Evolutionary conservation across 257 asterid species (phyloP), one percentile per base, ranked within the genome.

Genomic region (Galeopsis tetrahit): DNA sequence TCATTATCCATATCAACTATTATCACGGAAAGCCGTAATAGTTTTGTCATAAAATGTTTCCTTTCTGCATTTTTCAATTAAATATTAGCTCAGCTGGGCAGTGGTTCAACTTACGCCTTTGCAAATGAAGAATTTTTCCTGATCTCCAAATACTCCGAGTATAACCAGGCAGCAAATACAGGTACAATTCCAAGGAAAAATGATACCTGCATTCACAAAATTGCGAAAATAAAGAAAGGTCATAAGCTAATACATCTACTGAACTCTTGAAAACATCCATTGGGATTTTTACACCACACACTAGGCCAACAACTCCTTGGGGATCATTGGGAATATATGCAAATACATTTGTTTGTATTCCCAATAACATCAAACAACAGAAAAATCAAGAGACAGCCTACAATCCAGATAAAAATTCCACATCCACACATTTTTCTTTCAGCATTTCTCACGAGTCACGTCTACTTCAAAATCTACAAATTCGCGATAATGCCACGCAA

Each of bases 121-220:
- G 44, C 48, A 17, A 79, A 46, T 9, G 83, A 70, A 2, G 81
- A 75, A 64, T 66, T 79, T 66, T 85, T 91, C 83, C 81, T 76
- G 82, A 73, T 81, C 82, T 91, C 96, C 88, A 93, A 75, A 76
- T 81, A 87, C 77, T 91, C 97, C 7, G 97, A 79, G 78, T 80
- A 91, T 34, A 91, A 56, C 98, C 97, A 93, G 66, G 93, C 96
- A 39, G 86, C 96, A 76, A 87, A 81, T 15, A 91, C 51, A 0
- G 97, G 90, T 9, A 88, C 82, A 78, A 89, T 70, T 58, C 96
- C 96, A 42, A 93, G 84, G 72, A 91, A 87, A 82, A 93, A 86
- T 2, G 97, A 78, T 70, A 93, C 96, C 97, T 91, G 82, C 80
- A 80, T 21, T 78, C 65, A 10, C 43, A 48, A 79, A 70, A 13